Conservation (phyloP, 2,329 filamentous ascomycete species). For the Emergomyces africanus region DNA sequence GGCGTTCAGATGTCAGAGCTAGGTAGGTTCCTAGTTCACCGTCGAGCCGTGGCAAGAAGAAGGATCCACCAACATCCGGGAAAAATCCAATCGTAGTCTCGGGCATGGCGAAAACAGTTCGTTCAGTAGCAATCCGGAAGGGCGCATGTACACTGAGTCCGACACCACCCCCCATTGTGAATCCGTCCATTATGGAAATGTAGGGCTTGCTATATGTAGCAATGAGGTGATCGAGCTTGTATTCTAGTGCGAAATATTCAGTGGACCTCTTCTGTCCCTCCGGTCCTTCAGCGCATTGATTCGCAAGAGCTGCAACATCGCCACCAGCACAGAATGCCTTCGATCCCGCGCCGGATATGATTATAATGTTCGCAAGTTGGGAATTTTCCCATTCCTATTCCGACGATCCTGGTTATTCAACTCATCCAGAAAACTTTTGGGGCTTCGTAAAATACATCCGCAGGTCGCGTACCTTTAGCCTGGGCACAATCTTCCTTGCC, state of each 20-base stretch:
- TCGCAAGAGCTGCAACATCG: conserved; percentile 69
- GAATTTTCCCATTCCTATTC: conserved; percentile 80
- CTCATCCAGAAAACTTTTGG: neutral
- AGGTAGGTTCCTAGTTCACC: conserved; percentile 83
- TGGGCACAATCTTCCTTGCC: conserved; percentile 84
- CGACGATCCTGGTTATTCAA: neutral
- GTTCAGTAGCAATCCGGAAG: conserved; percentile 91
- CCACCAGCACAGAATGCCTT: conserved; percentile 88
- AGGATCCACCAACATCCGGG: conserved; percentile 91
- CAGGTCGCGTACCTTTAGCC: conserved; percentile 44
- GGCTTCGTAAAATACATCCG: neutral
- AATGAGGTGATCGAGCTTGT: conserved; percentile 89
- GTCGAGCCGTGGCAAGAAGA: conserved; percentile 85
- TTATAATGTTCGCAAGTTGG: conserved; percentile 79
- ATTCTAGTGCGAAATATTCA: conserved; percentile 89
- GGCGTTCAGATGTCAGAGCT: conserved; percentile 72
- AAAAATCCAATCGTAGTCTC: conserved; percentile 98
- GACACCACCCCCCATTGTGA: conserved; percentile 97
- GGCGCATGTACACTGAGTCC: conserved; percentile 90
- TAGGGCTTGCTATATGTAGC: conserved; percentile 89
- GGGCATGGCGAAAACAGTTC: conserved; percentile 94
- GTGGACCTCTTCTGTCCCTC: conserved; percentile 62
- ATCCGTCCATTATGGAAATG: conserved; percentile 90
- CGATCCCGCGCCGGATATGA: conserved; percentile 80
- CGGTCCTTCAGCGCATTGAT: conserved; percentile 51